Percentiles rank a stretch among this genome's conserved stretches.
Conservation (phyloP, 805 yeast species). For the Zygoascus bituminiphila region DNA sequence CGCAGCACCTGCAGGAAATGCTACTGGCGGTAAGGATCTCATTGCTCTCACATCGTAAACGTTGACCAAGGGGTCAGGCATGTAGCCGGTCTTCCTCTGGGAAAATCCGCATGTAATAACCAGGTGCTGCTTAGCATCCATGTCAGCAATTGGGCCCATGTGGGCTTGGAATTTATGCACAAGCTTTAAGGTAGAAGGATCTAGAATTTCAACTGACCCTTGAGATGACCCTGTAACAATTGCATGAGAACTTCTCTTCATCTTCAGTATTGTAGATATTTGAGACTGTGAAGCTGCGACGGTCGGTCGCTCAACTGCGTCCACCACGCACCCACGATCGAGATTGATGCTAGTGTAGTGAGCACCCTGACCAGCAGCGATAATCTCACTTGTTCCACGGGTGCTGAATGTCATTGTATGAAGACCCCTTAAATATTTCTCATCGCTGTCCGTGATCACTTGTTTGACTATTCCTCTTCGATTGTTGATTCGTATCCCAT, state of each 20-base stretch:
- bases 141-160: constrained; percentile 31
- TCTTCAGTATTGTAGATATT: constrained; percentile 2
- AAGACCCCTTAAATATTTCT: constrained; percentile 15
- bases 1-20: constrained; percentile 86
- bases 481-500: constrained; percentile 44
- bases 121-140: constrained; percentile 30
- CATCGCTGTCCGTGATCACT: constrained; percentile 22
- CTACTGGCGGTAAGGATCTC: constrained; percentile 66
- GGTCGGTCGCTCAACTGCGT: constrained; percentile 13
- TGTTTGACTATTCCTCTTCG: constrained; percentile 47
- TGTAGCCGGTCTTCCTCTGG: constrained; percentile 51
- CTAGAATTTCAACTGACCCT: constrained; percentile 31
- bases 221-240: constrained; percentile 28
- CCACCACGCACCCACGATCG: constrained; percentile 30
- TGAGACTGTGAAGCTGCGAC: neutral
- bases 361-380: constrained; percentile 26
- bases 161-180: constrained; percentile 28
- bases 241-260: constrained; percentile 13
- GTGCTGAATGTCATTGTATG: constrained; percentile 22
- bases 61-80: constrained; percentile 73
- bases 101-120: constrained; percentile 67
- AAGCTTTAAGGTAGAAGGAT: constrained; percentile 28
- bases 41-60: constrained; percentile 71
- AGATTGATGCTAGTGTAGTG: constrained; percentile 29
- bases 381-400: constrained; percentile 27